phyloP scores from a whole-genome alignment of 1,139 yeast genomes.

The Sugiyamaella xylanicola region DNA sequence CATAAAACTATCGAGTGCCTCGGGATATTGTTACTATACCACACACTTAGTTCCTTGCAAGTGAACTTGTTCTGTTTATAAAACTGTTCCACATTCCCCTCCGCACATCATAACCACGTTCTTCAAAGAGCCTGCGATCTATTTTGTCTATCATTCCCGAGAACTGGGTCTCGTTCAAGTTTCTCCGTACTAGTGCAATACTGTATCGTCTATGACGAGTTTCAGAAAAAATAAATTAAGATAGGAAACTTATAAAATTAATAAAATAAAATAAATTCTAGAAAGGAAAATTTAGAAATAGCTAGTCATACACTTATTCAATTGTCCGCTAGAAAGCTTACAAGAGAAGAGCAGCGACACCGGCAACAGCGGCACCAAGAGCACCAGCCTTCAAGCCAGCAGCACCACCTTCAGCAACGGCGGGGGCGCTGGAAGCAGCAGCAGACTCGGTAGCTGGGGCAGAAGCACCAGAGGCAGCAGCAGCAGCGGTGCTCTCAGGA shows the following conservation, averaged over 20 bases:
- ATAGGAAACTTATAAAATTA: neutral
- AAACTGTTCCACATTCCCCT: too few species aligned
- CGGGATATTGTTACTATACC: too few species aligned
- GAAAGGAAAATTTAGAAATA: neutral
- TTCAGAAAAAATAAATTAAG: neutral
- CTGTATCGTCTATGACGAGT: too few species aligned
- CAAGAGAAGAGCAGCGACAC: slow-evolving; percentile 17
- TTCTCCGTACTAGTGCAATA: too few species aligned
- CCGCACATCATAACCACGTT: too few species aligned
- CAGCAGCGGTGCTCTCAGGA: slow-evolving; percentile 6
- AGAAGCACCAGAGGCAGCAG: slow-evolving; percentile 12
- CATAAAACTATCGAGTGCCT: too few species aligned
- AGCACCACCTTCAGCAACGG: slow-evolving; percentile 16
- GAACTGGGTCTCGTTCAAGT: too few species aligned
- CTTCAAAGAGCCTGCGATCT: too few species aligned
- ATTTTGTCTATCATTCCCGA: too few species aligned
- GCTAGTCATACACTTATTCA: neutral
- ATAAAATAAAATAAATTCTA: neutral
- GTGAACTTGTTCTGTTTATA: too few species aligned
- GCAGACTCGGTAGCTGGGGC: slow-evolving; percentile 20
- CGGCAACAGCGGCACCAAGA: slow-evolving; percentile 11
- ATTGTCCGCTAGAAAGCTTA: neutral
- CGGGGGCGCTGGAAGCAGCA: slow-evolving; percentile 15
- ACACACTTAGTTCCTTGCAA: too few species aligned
- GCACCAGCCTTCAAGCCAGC: slow-evolving; percentile 16